These are phyloP conservation scores for Fusarium oxysporum DNA, from an alignment of 2,329 filamentous ascomycete genomes.

Conservation along the genomic window DNA sequence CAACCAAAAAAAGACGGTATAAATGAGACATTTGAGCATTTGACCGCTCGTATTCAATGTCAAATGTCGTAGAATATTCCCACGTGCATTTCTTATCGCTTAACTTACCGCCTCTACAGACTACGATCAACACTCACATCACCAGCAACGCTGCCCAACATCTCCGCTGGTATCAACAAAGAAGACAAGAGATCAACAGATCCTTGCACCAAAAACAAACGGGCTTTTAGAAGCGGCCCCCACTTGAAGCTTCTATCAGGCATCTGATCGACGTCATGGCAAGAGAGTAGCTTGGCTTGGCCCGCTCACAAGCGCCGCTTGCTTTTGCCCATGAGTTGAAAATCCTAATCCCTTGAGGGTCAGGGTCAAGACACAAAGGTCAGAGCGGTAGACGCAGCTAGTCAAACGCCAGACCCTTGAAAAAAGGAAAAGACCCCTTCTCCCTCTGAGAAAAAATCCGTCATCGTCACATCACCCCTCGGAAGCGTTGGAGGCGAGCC, in stretches of 20 bases:
- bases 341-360: conserved; percentile 18
- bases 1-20: not conserved
- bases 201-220: conserved; percentile 26
- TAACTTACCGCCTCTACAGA: conserved; percentile 9
- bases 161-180: conserved; percentile 17
- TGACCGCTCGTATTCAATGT: conserved; percentile 1
- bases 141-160: conserved; percentile 7
- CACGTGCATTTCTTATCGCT: conserved; percentile 23
- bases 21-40: not conserved
- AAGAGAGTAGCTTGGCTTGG: conserved; percentile 11
- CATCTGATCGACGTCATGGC: conserved; percentile 44
- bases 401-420: conserved; percentile 29
- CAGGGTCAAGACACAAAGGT: conserved; percentile 20
- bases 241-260: conserved; percentile 26
- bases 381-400: conserved; percentile 15
- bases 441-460: not conserved
- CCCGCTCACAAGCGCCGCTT: conserved; percentile 32
- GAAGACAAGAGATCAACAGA: conserved; percentile 1
- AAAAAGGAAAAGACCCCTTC: conserved; percentile 12
- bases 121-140: conserved; percentile 30
- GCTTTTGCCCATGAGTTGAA: conserved; percentile 2
- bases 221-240: conserved; percentile 20
- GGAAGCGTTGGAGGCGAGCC: conserved; percentile 9
- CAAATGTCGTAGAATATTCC: conserved; percentile 8
- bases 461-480: conserved; percentile 25